Conservation (phyloP, 2,329 filamentous ascomycete species). For the Xylaria sp. region DNA sequence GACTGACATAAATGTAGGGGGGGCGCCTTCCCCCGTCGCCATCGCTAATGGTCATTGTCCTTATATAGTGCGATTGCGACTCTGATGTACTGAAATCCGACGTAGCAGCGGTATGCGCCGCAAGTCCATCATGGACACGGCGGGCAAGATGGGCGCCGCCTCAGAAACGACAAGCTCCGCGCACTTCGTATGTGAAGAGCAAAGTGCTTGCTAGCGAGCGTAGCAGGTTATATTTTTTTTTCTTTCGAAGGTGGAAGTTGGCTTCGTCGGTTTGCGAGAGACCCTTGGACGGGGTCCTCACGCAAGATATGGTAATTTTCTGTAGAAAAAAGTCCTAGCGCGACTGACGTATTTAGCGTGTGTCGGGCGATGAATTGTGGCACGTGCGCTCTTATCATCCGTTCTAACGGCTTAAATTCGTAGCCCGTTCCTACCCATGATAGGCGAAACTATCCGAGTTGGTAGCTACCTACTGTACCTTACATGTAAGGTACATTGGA, state of each 20-base stretch:
- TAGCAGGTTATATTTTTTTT: not conserved
- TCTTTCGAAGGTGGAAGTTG: not conserved
- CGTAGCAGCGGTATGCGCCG: constrained; percentile 39
- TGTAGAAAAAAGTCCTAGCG: constrained; percentile 38
- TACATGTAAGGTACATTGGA: too few relatives aligned
- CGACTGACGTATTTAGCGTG: constrained; percentile 37
- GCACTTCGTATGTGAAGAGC: constrained; percentile 4
- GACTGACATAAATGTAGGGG: constrained; percentile 71
- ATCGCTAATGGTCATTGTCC: constrained; percentile 55
- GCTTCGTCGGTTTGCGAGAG: constrained; percentile 25
- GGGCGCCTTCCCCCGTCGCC: constrained; percentile 67
- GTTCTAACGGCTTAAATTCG: too few relatives aligned
- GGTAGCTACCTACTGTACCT: too few relatives aligned
- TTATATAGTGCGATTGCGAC: constrained; percentile 37
- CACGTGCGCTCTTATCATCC: constrained; percentile 35
- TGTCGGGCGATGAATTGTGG: constrained; percentile 17
- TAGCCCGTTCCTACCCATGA: too few relatives aligned
- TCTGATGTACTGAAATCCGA: constrained; percentile 40
- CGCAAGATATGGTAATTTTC: constrained; percentile 33
- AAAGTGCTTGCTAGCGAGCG: constrained; percentile 16
- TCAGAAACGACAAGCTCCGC: constrained; percentile 25
- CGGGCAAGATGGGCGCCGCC: constrained; percentile 34
- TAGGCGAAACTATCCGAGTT: too few relatives aligned
- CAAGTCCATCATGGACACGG: constrained; percentile 46
- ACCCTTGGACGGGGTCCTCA: constrained; percentile 35